A percentile compares a stretch with the other conserved stretches of the same genome.
Evolutionary conservation across 345 rosid genomes (phyloP).

Genomic region (Pistacia vera): DNA sequence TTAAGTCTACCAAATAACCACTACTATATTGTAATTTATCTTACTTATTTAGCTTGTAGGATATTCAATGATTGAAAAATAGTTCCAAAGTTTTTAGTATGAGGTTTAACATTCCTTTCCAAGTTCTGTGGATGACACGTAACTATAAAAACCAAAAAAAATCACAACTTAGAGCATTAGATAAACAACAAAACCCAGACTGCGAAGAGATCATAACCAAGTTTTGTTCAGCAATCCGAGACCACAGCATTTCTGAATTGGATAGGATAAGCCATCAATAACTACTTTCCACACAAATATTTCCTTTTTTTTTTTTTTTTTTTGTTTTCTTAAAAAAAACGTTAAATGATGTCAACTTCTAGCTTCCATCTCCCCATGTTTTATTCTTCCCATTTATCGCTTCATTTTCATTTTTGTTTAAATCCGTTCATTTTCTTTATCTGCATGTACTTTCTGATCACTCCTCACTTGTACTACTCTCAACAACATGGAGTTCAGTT

Average conservation of each 20-base stretch:
- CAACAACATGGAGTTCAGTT: constrained; percentile 47
- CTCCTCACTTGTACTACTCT: neutral
- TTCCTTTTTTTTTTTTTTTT: no score
- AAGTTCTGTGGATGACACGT: neutral
- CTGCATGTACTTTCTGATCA: constrained; percentile 13
- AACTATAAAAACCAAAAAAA: neutral
- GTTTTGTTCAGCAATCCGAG: constrained; percentile 8
- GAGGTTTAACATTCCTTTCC: neutral
- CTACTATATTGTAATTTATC: no score
- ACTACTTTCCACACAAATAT: constrained; percentile 49
- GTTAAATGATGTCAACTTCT: constrained; percentile 46
- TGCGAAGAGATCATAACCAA: neutral
- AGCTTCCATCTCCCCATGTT: constrained; percentile 37
- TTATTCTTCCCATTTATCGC: constrained; percentile 25
- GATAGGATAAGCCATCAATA: constrained; percentile 53
- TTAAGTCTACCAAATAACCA: no score
- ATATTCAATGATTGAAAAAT: no score
- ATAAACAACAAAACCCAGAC: neutral
- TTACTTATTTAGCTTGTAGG: no score
- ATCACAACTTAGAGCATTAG: neutral
- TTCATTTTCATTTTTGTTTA: constrained; percentile 17
- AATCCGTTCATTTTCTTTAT: constrained; percentile 9
- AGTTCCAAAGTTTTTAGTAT: no score
- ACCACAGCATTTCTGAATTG: constrained; percentile 34
- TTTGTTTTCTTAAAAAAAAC: neutral